Percentiles rank a stretch among this genome's conserved stretches.
Evolutionary conservation across 192 early-diverging fungal species (phyloP).

Genomic region (Coemansia sp.): DNA sequence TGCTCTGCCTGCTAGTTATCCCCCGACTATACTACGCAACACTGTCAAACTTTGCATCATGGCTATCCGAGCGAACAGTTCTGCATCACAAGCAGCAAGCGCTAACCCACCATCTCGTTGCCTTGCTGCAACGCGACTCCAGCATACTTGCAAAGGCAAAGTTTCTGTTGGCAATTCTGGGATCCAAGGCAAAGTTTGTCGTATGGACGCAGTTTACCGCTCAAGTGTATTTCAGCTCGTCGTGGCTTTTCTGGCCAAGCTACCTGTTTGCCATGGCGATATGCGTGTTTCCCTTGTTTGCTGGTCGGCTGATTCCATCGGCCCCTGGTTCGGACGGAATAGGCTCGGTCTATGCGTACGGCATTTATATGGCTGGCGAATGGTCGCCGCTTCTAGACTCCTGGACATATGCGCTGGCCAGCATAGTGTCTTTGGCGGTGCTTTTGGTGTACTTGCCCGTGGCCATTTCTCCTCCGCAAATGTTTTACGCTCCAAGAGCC

Average conservation of each 20-base stretch:
- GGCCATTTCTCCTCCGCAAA: constrained; percentile 25
- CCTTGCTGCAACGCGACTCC: background rate
- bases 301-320: constrained; percentile 67
- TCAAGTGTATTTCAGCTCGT: constrained; percentile 35
- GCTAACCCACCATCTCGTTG: constrained; percentile 9
- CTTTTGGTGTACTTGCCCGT: constrained; percentile 45
- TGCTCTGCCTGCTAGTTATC: constrained; percentile 36
- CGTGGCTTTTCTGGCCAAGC: constrained; percentile 57
- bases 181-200: constrained; percentile 40
- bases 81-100: constrained; percentile 34
- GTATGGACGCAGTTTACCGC: constrained; percentile 51
- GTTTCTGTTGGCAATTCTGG: constrained; percentile 21
- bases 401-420: constrained; percentile 43
- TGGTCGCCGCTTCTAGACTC: constrained; percentile 51
- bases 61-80: constrained; percentile 15
- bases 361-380: constrained; percentile 49
- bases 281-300: constrained; percentile 64
- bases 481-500: constrained; percentile 28
- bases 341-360: constrained; percentile 58
- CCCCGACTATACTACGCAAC: constrained; percentile 18
- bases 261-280: constrained; percentile 53
- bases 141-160: background rate
- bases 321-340: constrained; percentile 25
- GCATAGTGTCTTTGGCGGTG: constrained; percentile 29
- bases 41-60: constrained; percentile 9